Conservation (phyloP, 352 stramenopile species). For the Phytopythium litorale region DNA sequence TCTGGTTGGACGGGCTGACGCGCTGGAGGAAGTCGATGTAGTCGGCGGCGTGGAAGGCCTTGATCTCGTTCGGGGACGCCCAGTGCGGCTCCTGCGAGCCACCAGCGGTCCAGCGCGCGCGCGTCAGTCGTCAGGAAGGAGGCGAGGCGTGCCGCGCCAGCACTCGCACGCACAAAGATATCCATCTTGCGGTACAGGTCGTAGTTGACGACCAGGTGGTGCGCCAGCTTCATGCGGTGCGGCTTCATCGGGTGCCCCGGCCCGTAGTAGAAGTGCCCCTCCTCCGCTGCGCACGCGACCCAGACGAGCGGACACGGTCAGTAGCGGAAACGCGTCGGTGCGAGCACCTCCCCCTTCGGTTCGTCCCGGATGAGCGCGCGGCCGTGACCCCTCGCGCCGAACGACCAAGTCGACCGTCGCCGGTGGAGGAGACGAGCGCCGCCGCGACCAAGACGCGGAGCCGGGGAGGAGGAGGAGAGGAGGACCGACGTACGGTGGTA, state of each 20-base stretch:
- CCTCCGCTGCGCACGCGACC: conserved; percentile 52
- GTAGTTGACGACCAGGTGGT: conserved; percentile 97
- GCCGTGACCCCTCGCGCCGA: conserved; percentile 1
- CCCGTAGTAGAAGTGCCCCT: conserved; percentile 95
- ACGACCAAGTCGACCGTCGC: not conserved
- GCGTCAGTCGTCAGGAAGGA: too few relatives aligned
- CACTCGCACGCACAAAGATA: conserved; percentile 76
- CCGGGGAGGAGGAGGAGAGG: not conserved
- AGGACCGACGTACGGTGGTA: conserved; percentile 60
- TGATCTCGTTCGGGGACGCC: conserved; percentile 86
- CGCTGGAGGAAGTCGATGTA: conserved; percentile 96
- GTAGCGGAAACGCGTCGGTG: not conserved
- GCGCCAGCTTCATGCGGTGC: conserved; percentile 92
- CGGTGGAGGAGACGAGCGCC: not conserved
- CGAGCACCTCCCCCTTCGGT: not conserved
- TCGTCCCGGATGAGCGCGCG: not conserved
- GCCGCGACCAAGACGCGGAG: not conserved
- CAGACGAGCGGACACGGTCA: not conserved
- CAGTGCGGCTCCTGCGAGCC: conserved; percentile 49
- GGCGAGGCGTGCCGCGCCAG: too few relatives aligned
- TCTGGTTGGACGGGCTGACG: conserved; percentile 91
- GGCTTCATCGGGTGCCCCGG: conserved; percentile 95
- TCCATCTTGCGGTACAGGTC: conserved; percentile 97
- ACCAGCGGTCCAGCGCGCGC: too few relatives aligned
- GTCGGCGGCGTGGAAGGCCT: conserved; percentile 93